Conservation (phyloP, 805 yeast genomes). For the Candida coquimbonensis region DNA sequence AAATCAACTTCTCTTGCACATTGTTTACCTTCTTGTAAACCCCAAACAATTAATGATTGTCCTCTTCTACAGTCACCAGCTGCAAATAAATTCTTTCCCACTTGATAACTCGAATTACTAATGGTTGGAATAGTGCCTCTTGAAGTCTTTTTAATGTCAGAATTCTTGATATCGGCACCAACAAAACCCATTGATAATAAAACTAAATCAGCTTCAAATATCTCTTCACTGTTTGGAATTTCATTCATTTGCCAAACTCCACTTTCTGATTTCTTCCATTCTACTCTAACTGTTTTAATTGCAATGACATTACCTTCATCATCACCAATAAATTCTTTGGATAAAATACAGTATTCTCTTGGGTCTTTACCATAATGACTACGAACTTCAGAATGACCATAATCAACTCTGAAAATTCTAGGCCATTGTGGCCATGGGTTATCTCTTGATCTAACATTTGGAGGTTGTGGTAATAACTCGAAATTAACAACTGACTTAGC, state of each 20-base stretch:
- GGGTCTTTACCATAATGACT: slow-evolving; percentile 97
- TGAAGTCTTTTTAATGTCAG: slow-evolving; percentile 58
- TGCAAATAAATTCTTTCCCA: slow-evolving; percentile 71
- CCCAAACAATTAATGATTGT: slow-evolving; percentile 97
- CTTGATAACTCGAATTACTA: slow-evolving; percentile 57
- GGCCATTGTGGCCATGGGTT: slow-evolving; percentile 99
- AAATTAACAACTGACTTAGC: slow-evolving; percentile 91
- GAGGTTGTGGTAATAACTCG: slow-evolving; percentile 91
- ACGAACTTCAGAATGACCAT: slow-evolving; percentile 93
- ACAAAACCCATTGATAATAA: slow-evolving; percentile 94
- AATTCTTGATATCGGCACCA: slow-evolving; percentile 86
- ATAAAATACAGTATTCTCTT: slow-evolving; percentile 90
- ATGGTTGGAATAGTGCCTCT: slow-evolving; percentile 73
- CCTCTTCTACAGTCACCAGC: slow-evolving; percentile 99
- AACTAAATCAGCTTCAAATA: slow-evolving; percentile 91
- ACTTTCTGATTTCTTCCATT: slow-evolving; percentile 91
- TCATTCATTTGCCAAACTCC: slow-evolving; percentile 99
- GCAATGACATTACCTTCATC: slow-evolving; percentile 94
- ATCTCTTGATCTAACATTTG: slow-evolving; percentile 78
- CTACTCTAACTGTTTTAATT: slow-evolving; percentile 93
- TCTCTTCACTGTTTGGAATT: slow-evolving; percentile 89
- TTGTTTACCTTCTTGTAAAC: slow-evolving; percentile 98
- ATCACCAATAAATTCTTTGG: slow-evolving; percentile 93
- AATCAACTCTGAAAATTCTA: slow-evolving; percentile 92
- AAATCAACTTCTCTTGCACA: slow-evolving; percentile 92